Evolutionary conservation across 2,329 filamentous ascomycete genomes (phyloP), one percentile per base, ranked within the genome.

Genomic region (Xenoacremonium recifei): DNA sequence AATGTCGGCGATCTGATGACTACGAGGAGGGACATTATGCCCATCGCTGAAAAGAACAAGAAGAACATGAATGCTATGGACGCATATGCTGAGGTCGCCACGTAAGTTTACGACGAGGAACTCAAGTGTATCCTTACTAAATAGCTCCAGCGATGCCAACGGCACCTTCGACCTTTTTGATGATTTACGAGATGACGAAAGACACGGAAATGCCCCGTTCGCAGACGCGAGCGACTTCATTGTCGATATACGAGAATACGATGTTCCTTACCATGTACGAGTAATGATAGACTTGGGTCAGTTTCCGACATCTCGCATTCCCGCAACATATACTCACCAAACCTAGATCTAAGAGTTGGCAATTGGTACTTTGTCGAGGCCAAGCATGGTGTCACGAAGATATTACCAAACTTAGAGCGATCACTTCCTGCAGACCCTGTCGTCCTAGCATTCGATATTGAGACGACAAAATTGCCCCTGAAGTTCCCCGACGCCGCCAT

Each of bases 371-470:
- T 82, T 42, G 88, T 99, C 37, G 89, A 97, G 60, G 88, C 89
- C 35, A 96, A 95, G 62, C 91, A 97, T 60, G 93, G 95, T 42
- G 73, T 86, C 43, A 86, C 92, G 42, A 87, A 82, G n/a, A 73
- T 99, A 50, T 84, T 77, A 34, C 89, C 87, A 61, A 84, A 97
- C 61, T 87, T 92, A 63, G 90, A 95, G 46, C 84, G 90, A 54
- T 76, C 97, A 35, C 84, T 89, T 47, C 88, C 90, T 67, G 91
- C 95, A 17, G 93, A 99, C 59, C 93, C 93, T 1, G 88, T 97
- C n/a, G 88, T 99, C 16, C 86, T 99, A 78, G 93, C 93, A n/a
- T 99, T 85, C 68, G 93, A 99, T 82, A 99, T 99, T 60, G 93
- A 99, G 68, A 99, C 93, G 3, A 92, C 89, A 5, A 99, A 99